A percentile compares a stretch with the other conserved stretches of the same genome.
These are phyloP conservation scores for Millerozyma acaciae DNA, from an alignment of 805 yeast species.

Conservation along the genomic window DNA sequence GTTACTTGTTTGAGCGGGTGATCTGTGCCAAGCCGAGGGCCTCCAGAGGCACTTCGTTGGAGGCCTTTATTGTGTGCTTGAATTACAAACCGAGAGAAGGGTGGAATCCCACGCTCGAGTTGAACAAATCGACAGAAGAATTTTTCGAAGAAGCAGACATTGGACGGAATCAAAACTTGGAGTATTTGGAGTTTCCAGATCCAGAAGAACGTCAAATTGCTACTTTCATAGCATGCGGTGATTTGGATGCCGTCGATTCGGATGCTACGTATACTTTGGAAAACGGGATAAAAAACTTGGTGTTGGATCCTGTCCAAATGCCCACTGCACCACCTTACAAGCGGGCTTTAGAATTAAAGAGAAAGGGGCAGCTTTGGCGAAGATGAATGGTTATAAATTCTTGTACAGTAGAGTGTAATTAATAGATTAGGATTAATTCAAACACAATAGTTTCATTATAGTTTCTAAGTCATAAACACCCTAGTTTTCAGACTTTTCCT, in stretches of 20 bases:
- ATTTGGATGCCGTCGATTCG: constrained; percentile 79
- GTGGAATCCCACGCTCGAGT: constrained; percentile 69
- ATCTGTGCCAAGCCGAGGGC: constrained; percentile 96
- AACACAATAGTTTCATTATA: no score
- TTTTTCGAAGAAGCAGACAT: constrained; percentile 65
- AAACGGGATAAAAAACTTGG: constrained; percentile 29
- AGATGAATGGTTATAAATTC: no score
- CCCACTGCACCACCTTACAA: constrained; percentile 98
- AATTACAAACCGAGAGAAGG: constrained; percentile 81
- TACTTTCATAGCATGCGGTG: constrained; percentile 95
- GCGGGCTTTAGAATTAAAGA: constrained; percentile 80
- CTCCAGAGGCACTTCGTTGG: constrained; percentile 90
- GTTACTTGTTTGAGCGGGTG: constrained; percentile 78
- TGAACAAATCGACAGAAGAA: constrained; percentile 68
- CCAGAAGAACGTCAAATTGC: constrained; percentile 73
- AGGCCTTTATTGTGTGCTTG: constrained; percentile 88
- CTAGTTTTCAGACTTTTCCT: constrained; percentile 19
- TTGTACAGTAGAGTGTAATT: no score
- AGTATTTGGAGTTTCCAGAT: constrained; percentile 45
- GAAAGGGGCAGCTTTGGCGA: constrained; percentile 59
- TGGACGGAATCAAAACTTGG: constrained; percentile 48
- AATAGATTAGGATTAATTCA: no score
- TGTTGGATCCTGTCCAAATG: constrained; percentile 87
- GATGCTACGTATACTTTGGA: constrained; percentile 86
- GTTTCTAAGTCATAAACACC: no score